Percentiles rank a stretch among this genome's conserved stretches.
Evolutionary conservation across 768 basidiomycete species (phyloP).

Genomic region (Tephrocybe sp.): DNA sequence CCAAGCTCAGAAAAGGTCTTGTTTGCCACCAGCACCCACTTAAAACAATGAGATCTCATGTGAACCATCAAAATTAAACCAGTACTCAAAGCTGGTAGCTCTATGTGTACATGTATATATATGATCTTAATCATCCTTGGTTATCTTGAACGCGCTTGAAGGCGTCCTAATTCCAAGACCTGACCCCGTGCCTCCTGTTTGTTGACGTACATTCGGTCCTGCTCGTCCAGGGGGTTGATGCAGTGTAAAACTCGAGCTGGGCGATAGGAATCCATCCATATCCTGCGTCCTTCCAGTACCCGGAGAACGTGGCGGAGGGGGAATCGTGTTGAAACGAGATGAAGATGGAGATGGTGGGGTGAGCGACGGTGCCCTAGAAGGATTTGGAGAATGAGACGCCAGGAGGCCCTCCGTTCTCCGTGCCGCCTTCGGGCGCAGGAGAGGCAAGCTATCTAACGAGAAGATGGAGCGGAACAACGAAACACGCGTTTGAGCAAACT

Average conservation of each 20-base stretch:
- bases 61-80: background rate
- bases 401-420: conserved; percentile 69
- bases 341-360: conserved; percentile 29
- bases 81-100: no score
- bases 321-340: conserved; percentile 17
- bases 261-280: conserved; percentile 28
- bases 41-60: background rate
- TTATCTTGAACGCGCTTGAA: conserved; percentile 17
- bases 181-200: conserved; percentile 21
- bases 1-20: background rate
- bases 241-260: conserved; percentile 36
- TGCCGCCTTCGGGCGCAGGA: conserved; percentile 42
- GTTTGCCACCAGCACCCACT: conserved; percentile 4
- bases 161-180: conserved; percentile 29
- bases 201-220: conserved; percentile 24
- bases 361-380: conserved; percentile 32
- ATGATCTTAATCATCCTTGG: conserved; percentile 12
- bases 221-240: conserved; percentile 39
- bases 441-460: conserved; percentile 40
- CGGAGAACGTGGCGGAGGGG: conserved; percentile 39
- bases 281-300: conserved; percentile 30
- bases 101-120: background rate
- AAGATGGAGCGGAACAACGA: conserved; percentile 73
- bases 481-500: conserved; percentile 33
- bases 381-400: conserved; percentile 55